Base-by-base conservation (phyloP, 805 yeast genomes). In the Torulaspora indica region DNA sequence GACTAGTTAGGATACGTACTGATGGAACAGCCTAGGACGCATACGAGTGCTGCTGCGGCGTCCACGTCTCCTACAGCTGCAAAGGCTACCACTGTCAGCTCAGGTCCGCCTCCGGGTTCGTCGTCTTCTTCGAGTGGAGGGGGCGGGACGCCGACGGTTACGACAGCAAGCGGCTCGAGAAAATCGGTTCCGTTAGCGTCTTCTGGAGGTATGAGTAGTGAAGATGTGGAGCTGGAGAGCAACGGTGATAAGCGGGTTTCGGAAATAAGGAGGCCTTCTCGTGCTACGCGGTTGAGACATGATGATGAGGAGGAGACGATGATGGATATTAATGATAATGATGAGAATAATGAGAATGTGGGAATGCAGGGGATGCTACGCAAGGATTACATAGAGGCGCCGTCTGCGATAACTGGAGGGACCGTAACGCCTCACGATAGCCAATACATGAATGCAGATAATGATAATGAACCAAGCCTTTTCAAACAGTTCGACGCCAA, bases 401-500 rank as follows among this genome's bases (percentile, higher is more conserved):
- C 43, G 2, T 47, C 50, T 5, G 30, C 47, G 14, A 35, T 41
- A 10, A 37, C 40, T 9, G 47, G 43, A 22, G 47, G 47, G n/a
- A 38, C 43, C 8, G 40, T 43, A 22, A 43, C 47, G 20, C 47
- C 47, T 27, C 47, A 43, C 23, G 31, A 35, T 20, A 42, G 28
- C 15, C 45, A 41, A 3, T 47, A 40, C n/a, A 33, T 34, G 13
- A 41, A 40, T 18, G 24, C 42, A 27, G 47, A 47, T 14, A 39
- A 25, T 14, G 46, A 46, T 14, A 40, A 31, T 17, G 38, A 38
- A 8, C 24, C 35, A 8, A 45, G 38, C 17, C 41, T 63, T 8
- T 63, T 63, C 45, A 63, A 63, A 46, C 63, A 57, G 28, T 63
- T 63, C 34, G 64, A 63, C 43, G 46, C 57, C 3, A 55, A 53